Conservation (phyloP, 768 basidiomycete genomes). For the Floccularia luteovirens region DNA sequence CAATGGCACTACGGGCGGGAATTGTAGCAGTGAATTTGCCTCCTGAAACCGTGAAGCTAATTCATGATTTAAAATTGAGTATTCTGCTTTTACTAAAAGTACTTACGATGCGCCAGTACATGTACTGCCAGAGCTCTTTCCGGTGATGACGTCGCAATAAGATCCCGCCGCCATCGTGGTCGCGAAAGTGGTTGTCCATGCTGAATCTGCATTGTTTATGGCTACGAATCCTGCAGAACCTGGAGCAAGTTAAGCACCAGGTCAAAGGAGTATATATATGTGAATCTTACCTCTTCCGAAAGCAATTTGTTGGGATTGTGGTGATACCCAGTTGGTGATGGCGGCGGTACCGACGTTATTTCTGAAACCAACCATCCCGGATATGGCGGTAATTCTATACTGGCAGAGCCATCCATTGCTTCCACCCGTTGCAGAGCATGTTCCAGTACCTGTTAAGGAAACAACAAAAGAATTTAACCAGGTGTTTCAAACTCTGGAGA, state of each 20-base stretch:
- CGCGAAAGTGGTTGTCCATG: constrained; percentile 50
- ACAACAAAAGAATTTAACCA: background rate
- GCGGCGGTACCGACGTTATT: constrained; percentile 46
- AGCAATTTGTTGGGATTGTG: constrained; percentile 52
- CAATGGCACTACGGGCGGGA: constrained; percentile 43
- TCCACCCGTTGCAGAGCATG: constrained; percentile 43
- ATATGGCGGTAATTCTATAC: constrained; percentile 49
- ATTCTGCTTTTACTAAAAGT: background rate
- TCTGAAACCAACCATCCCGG: constrained; percentile 58
- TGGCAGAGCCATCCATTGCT: constrained; percentile 57
- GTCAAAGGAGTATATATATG: background rate
- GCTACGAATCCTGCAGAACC: constrained; percentile 53
- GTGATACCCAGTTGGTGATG: constrained; percentile 51
- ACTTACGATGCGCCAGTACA: constrained; percentile 49
- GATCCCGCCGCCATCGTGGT: constrained; percentile 49
- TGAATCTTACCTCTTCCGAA: constrained; percentile 48
- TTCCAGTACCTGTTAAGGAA: constrained; percentile 35
- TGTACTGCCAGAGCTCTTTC: constrained; percentile 24
- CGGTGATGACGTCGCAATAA: constrained; percentile 65
- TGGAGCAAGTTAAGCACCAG: constrained; percentile 10
- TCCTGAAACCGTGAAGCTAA: constrained; percentile 39
- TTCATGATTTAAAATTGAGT: background rate
- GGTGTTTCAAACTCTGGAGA: background rate
- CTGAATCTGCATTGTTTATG: constrained; percentile 55
- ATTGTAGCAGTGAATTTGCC: constrained; percentile 46